Evolutionary conservation across 1,284 basidiomycete species (phyloP).

Genomic region (Laetiporus sulphureus): DNA sequence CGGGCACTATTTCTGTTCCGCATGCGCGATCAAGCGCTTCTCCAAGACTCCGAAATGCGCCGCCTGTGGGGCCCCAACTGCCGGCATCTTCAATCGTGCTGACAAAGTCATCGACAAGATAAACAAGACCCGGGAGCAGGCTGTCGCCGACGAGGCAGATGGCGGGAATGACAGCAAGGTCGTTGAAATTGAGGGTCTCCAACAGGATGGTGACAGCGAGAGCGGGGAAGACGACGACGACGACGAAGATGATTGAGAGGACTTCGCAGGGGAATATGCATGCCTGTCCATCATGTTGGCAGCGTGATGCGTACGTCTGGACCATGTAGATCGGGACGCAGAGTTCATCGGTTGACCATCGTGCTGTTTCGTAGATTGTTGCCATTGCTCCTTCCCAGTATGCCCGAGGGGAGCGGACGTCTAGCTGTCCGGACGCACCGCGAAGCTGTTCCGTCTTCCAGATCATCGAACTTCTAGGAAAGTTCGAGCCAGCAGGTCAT

Average conservation of each 20-base stretch:
- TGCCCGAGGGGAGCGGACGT: too few relatives aligned
- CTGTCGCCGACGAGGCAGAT: slow-evolving; percentile 31
- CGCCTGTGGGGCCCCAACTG: slow-evolving; percentile 89
- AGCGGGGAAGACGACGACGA: slow-evolving; percentile 27
- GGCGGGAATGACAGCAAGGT: slow-evolving; percentile 30
- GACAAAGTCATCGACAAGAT: slow-evolving; percentile 79
- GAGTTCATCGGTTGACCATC: too few relatives aligned
- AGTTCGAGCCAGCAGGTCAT: too few relatives aligned
- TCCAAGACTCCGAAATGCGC: slow-evolving; percentile 93
- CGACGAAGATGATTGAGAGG: slow-evolving; percentile 12
- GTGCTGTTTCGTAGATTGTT: too few relatives aligned
- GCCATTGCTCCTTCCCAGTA: too few relatives aligned
- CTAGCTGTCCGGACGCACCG: too few relatives aligned
- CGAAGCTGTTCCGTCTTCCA: too few relatives aligned
- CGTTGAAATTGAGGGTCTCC: slow-evolving; percentile 62
- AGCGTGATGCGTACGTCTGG: too few relatives aligned
- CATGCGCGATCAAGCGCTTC: slow-evolving; percentile 91
- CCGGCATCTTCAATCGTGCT: slow-evolving; percentile 91
- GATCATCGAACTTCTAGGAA: too few relatives aligned
- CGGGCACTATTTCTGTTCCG: slow-evolving; percentile 95
- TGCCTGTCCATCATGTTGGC: too few relatives aligned
- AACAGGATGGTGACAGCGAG: slow-evolving; percentile 26
- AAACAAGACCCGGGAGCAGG: slow-evolving; percentile 50
- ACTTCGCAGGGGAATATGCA: slow-evolving; percentile 1
- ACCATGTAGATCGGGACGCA: too few relatives aligned